These are phyloP conservation scores for Penicillium arizonense DNA, from an alignment of 495 filamentous ascomycete genomes.

Conservation along the genomic window DNA sequence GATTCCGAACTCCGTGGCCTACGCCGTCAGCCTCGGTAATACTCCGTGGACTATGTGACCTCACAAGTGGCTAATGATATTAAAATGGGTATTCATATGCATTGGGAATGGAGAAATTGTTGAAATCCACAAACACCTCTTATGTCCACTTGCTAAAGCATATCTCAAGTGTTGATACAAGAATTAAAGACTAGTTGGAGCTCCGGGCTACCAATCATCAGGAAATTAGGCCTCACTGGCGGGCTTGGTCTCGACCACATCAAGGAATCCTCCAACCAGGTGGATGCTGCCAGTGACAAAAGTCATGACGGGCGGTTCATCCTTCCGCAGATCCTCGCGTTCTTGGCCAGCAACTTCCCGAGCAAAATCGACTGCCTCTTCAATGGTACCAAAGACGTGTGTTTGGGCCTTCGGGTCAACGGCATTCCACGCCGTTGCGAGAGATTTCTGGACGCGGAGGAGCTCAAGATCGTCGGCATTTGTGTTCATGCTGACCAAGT, in stretches of 20 bases:
- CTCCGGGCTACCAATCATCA: constrained; percentile 13
- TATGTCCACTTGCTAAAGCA: constrained; percentile 16
- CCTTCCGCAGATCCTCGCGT: constrained; percentile 23
- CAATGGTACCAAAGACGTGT: constrained; percentile 71
- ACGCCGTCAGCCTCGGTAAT: no score
- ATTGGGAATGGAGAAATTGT: constrained; percentile 23
- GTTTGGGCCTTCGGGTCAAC: constrained; percentile 63
- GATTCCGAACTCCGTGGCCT: no score
- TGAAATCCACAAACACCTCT: constrained; percentile 30
- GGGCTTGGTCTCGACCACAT: constrained; percentile 66
- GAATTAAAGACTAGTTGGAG: constrained; percentile 15
- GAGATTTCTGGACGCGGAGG: constrained; percentile 69
- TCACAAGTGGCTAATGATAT: no score
- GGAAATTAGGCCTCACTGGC: constrained; percentile 16
- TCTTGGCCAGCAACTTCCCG: constrained; percentile 49
- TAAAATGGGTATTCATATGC: constrained; percentile 7
- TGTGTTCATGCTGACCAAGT: constrained; percentile 75
- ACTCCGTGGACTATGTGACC: no score
- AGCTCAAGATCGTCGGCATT: constrained; percentile 64
- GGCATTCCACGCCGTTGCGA: constrained; percentile 69
- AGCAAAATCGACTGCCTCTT: constrained; percentile 76
- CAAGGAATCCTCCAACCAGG: constrained; percentile 78
- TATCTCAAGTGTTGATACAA: constrained; percentile 31
- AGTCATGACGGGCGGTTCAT: constrained; percentile 46
- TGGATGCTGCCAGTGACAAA: constrained; percentile 85